A percentile compares a stretch with the other conserved stretches of the same genome.
Evolutionary conservation across 257 asterid species (phyloP).

Genomic region (Perilla frutescens): DNA sequence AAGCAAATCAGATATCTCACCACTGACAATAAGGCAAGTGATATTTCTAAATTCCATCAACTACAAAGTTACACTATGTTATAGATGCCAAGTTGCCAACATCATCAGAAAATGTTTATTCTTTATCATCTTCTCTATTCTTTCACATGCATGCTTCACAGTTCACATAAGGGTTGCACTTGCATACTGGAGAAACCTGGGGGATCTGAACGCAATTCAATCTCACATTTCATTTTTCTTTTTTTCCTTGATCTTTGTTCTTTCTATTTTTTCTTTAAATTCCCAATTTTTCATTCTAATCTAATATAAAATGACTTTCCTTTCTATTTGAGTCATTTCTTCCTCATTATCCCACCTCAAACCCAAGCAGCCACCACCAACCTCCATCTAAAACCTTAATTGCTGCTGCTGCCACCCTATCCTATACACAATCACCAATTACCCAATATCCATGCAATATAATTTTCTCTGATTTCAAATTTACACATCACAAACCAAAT

Average conservation of each 20-base stretch:
- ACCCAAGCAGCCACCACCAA: constrained; percentile 24
- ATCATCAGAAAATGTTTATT: not conserved
- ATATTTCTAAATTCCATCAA: constrained; percentile 12
- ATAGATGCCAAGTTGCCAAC: not conserved
- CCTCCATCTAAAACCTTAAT: not conserved
- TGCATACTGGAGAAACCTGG: not conserved
- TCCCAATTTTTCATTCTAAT: not conserved
- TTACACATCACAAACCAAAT: constrained; percentile 9
- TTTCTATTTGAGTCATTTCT: not conserved
- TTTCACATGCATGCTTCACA: not conserved
- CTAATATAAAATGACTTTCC: not conserved
- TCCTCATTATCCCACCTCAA: constrained; percentile 14
- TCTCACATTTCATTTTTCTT: not conserved
- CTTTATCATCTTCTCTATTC: not conserved
- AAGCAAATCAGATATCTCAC: constrained; percentile 24
- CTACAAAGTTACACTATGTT: not conserved
- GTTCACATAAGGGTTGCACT: not conserved
- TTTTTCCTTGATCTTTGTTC: not conserved
- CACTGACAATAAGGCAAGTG: constrained; percentile 7
- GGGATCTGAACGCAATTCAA: not conserved
- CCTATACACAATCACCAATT: not conserved
- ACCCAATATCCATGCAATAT: not conserved
- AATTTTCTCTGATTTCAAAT: not conserved
- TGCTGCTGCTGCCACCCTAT: not conserved
- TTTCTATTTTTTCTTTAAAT: not conserved